A percentile compares a stretch with the other conserved stretches of the same genome.
Evolutionary conservation across 306 rosid genomes (phyloP).

Genomic region (Cucurbita ficifolia): DNA sequence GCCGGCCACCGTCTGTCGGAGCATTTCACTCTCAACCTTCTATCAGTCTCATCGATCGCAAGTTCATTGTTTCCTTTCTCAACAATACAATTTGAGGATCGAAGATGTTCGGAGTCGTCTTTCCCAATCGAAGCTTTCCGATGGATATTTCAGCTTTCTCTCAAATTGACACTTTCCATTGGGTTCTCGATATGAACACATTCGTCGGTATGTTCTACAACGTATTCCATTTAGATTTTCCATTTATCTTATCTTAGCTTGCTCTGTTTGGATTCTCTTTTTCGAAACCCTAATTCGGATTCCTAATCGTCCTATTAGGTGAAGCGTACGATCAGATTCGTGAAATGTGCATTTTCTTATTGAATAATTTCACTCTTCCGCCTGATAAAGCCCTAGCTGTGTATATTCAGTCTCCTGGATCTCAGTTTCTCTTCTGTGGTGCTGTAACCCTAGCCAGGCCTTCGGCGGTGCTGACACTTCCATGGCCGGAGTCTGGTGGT

Average conservation of each 20-base stretch:
- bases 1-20: not conserved
- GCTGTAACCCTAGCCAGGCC: constrained; percentile 66
- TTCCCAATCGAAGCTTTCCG: constrained; percentile 89
- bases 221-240: not conserved
- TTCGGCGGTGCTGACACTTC: constrained; percentile 51
- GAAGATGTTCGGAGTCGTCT: constrained; percentile 79
- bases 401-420: constrained; percentile 80
- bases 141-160: constrained; percentile 79
- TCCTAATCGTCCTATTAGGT: constrained; percentile 33
- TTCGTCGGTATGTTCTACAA: constrained; percentile 42
- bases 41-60: not conserved
- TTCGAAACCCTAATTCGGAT: not conserved
- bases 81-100: not conserved
- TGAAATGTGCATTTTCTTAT: constrained; percentile 73
- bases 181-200: constrained; percentile 87
- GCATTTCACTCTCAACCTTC: too few species aligned
- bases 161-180: constrained; percentile 78
- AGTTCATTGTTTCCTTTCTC: not conserved
- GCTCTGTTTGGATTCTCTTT: too few species aligned
- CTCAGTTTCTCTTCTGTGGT: constrained; percentile 65
- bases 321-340: constrained; percentile 66
- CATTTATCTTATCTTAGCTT: too few species aligned
- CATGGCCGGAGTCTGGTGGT: constrained; percentile 72
- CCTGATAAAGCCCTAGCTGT: constrained; percentile 84
- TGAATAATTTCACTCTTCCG: constrained; percentile 68